Conservation (phyloP, 2,329 filamentous ascomycete species). For the Tympanopsis confertula region DNA sequence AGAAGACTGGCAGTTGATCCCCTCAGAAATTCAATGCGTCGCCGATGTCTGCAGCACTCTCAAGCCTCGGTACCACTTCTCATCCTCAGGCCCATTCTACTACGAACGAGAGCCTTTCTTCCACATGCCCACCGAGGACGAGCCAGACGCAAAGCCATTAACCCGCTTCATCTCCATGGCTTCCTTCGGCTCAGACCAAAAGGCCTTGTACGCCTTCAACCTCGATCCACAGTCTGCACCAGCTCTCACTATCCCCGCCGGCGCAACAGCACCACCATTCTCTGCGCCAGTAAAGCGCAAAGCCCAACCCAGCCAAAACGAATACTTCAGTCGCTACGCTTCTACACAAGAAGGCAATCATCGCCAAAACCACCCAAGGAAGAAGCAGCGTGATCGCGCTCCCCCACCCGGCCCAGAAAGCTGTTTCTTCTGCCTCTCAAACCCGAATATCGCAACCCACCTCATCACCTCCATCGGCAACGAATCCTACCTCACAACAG, state of each 20-base stretch:
- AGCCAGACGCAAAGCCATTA: slow-evolving; percentile 38
- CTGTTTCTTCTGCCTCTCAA: slow-evolving; percentile 94
- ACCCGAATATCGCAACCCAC: slow-evolving; percentile 71
- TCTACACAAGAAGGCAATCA: slow-evolving; percentile 25
- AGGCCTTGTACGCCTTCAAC: slow-evolving; percentile 68
- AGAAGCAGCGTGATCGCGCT: slow-evolving; percentile 26
- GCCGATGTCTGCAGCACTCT: slow-evolving; percentile 68
- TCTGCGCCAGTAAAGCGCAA: slow-evolving; percentile 42
- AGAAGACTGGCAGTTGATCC: slow-evolving; percentile 35
- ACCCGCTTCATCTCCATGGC: slow-evolving; percentile 90
- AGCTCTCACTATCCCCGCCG: slow-evolving; percentile 49
- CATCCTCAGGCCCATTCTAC: slow-evolving; percentile 53
- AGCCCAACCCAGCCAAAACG: slow-evolving; percentile 26
- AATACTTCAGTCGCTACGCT: slow-evolving; percentile 41
- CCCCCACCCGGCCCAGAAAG: slow-evolving; percentile 61
- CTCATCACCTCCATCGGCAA: slow-evolving; percentile 83
- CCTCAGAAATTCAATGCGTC: slow-evolving; percentile 48
- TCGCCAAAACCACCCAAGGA: slow-evolving; percentile 27
- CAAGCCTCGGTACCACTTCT: slow-evolving; percentile 87
- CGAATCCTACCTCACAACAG: slow-evolving; percentile 78
- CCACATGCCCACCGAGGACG: slow-evolving; percentile 36
- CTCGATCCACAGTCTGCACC: slow-evolving; percentile 39
- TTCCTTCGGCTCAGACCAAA: slow-evolving; percentile 65
- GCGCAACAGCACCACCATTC: slow-evolving; percentile 69
- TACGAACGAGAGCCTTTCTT: slow-evolving; percentile 92